phyloP scores from a whole-genome alignment of 345 rosid species.

The Anacardium occidentale region DNA sequence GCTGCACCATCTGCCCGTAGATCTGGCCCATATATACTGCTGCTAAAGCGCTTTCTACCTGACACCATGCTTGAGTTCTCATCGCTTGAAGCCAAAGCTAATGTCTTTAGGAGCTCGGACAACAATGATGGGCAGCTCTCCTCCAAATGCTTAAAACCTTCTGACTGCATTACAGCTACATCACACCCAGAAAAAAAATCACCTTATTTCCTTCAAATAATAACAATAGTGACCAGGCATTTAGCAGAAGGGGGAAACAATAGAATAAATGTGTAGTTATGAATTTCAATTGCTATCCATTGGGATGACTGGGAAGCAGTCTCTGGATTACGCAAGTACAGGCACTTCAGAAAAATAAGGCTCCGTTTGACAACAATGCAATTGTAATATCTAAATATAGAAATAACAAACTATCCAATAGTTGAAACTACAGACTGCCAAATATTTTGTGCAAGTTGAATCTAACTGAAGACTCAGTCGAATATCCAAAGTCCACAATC shows the following conservation, averaged over 20 bases:
- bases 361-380: too few species aligned
- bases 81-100: conserved; percentile 71
- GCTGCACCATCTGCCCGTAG: conserved; percentile 37
- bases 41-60: conserved; percentile 73
- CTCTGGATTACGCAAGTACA: background rate
- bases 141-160: conserved; percentile 85
- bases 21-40: conserved; percentile 74
- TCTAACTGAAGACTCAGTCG: background rate
- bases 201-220: background rate
- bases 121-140: conserved; percentile 80
- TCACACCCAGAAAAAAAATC: conserved; percentile 11
- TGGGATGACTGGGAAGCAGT: background rate
- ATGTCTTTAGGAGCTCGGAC: conserved; percentile 71
- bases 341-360: too few species aligned
- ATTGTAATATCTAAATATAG: too few species aligned
- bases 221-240: background rate
- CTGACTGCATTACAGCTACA: conserved; percentile 93
- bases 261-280: background rate
- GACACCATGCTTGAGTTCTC: conserved; percentile 51
- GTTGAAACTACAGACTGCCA: background rate
- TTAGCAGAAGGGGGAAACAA: background rate
- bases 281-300: too few species aligned
- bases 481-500: background rate
- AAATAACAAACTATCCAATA: too few species aligned
- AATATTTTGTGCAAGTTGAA: background rate